Conservation (phyloP, 352 stramenopile genomes). For the Phytophthora boehmeriae region DNA sequence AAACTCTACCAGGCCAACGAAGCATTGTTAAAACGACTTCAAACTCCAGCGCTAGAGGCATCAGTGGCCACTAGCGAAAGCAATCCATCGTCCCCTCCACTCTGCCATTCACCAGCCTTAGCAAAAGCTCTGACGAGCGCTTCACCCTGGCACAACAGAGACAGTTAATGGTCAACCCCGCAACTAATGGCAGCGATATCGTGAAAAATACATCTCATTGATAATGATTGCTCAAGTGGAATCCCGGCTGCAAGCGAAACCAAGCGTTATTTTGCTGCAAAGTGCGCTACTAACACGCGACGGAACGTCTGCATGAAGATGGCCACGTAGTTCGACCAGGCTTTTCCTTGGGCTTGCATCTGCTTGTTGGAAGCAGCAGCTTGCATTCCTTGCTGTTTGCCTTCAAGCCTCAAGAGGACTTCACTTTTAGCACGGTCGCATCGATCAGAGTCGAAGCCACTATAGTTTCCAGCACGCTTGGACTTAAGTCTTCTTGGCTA, state of each 20-base stretch:
- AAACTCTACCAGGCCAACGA: conserved; percentile 74
- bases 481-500: conserved; percentile 31
- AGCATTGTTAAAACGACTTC: conserved; percentile 53
- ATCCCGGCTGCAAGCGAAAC: not conserved
- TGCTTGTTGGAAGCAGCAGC: conserved; percentile 1
- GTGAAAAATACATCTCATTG: conserved; percentile 29
- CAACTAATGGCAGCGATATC: not conserved
- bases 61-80: conserved; percentile 8
- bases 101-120: conserved; percentile 6
- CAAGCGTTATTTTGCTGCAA: conserved; percentile 20
- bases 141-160: conserved; percentile 5
- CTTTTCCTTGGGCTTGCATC: conserved; percentile 10
- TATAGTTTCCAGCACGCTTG: conserved; percentile 48
- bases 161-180: not conserved
- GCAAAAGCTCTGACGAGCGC: conserved; percentile 3
- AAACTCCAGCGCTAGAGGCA: conserved; percentile 20
- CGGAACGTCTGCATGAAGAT: conserved; percentile 28
- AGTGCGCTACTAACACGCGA: conserved; percentile 19
- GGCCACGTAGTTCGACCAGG: conserved; percentile 22
- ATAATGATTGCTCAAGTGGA: conserved; percentile 5
- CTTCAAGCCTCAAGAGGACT: conserved; percentile 17
- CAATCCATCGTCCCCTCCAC: conserved; percentile 1
- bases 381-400: conserved; percentile 10
- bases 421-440: conserved; percentile 18
- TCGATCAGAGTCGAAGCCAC: conserved; percentile 23